Evolutionary conservation across 2,329 filamentous ascomycete species (phyloP).

Genomic region (Mollisia scopiformis): DNA sequence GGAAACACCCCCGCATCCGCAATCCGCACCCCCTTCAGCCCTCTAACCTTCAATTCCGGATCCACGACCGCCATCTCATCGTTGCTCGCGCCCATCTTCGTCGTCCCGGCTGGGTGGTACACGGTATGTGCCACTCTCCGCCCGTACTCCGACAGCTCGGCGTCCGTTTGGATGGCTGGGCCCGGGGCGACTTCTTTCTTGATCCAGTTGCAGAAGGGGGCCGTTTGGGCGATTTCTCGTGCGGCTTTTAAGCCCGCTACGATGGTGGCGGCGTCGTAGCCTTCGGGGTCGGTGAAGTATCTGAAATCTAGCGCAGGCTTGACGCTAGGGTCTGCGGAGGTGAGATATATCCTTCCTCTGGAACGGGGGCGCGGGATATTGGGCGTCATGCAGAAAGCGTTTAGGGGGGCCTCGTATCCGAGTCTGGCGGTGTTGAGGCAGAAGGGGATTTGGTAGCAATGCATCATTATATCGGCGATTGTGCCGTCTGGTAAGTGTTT

Average conservation of each 20-base stretch:
- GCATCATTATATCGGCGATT: constrained; percentile 90
- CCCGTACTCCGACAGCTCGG: constrained; percentile 81
- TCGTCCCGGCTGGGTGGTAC: constrained; percentile 87
- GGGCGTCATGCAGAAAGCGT: constrained; percentile 57
- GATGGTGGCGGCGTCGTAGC: constrained; percentile 54
- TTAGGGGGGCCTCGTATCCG: constrained; percentile 59
- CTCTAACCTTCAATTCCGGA: constrained; percentile 69
- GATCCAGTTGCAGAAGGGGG: constrained; percentile 46
- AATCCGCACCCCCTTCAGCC: constrained; percentile 74
- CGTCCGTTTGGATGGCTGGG: constrained; percentile 64
- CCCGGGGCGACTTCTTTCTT: constrained; percentile 42
- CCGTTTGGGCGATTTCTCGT: constrained; percentile 38
- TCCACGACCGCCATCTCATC: constrained; percentile 83
- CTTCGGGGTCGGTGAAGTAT: constrained; percentile 58
- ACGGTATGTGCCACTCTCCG: constrained; percentile 83
- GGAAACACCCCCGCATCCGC: constrained; percentile 89
- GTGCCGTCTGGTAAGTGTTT: constrained; percentile 63
- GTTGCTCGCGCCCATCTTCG: constrained; percentile 79
- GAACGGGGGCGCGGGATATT: constrained; percentile 65
- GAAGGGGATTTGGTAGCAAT: constrained; percentile 96
- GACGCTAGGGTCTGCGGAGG: constrained; percentile 43
- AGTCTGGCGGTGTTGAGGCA: constrained; percentile 82
- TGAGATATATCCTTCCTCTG: constrained; percentile 61
- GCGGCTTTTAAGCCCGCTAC: constrained; percentile 42
- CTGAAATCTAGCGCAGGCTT: constrained; percentile 56